phyloP scores from a whole-genome alignment of 2,329 filamentous ascomycete genomes.

The Rutstroemia sp. region DNA sequence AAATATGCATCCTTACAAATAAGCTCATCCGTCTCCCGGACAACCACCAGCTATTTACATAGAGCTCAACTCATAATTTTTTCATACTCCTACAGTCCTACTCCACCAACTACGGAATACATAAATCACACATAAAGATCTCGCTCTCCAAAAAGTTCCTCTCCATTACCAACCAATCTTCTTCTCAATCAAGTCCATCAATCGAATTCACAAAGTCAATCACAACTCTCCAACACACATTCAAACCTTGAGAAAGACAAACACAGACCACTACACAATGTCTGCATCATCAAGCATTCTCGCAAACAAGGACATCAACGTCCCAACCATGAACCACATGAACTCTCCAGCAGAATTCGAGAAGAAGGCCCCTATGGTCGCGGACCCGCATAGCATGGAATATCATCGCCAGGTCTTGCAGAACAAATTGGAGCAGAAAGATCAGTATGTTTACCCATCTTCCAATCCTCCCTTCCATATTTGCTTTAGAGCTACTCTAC shows the following conservation, averaged over 20 bases:
- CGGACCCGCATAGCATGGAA: conserved; percentile 59
- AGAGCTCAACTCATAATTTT: conserved; percentile 7
- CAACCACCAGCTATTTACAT: conserved; percentile 1
- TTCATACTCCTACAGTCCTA: not conserved
- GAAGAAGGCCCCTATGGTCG: conserved; percentile 7
- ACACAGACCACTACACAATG: conserved; percentile 34
- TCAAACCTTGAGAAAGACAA: not conserved
- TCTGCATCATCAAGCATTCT: conserved; percentile 47
- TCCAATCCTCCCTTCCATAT: not conserved
- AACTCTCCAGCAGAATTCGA: conserved; percentile 19
- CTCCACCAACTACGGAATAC: not conserved
- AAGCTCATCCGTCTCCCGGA: not conserved
- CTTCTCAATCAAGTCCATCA: no score
- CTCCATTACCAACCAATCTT: not conserved
- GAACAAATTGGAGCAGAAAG: conserved; percentile 56
- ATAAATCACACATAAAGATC: conserved; percentile 4
- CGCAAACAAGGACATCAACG: conserved; percentile 59
- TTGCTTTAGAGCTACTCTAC: not conserved
- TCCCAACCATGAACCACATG: conserved; percentile 32
- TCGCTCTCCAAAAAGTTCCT: not conserved
- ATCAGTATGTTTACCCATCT: conserved; percentile 45
- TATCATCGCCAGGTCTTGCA: conserved; percentile 71
- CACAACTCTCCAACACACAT: not conserved
- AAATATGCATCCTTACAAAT: not conserved
- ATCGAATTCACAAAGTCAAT: not conserved